These are phyloP conservation scores for Lanmaoa rubissima DNA, from an alignment of 768 basidiomycete genomes.

Conservation along the genomic window DNA sequence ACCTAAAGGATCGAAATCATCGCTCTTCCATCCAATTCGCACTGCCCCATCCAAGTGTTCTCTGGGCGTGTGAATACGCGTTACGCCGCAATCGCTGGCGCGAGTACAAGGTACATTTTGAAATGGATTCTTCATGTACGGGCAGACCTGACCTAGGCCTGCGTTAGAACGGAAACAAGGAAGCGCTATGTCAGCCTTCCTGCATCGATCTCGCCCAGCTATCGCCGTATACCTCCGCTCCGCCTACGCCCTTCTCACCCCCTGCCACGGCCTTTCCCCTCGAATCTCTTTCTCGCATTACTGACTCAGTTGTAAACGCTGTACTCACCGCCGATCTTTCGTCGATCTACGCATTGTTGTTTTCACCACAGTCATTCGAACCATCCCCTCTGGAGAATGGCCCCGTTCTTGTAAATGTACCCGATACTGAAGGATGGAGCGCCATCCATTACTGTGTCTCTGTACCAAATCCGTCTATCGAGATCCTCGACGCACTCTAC, in stretches of 20 bases:
- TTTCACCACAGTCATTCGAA: conserved; percentile 44
- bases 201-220: conserved; percentile 20
- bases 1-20: conserved; percentile 68
- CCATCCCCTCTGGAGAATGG: conserved; percentile 38
- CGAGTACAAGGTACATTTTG: conserved; percentile 50
- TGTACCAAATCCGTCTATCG: conserved; percentile 51
- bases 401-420: conserved; percentile 63
- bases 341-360: conserved; percentile 54
- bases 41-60: conserved; percentile 54
- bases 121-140: not conserved
- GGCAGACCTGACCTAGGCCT: not conserved
- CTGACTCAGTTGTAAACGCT: conserved; percentile 53
- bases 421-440: conserved; percentile 69
- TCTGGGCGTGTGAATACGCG: conserved; percentile 69
- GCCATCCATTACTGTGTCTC: conserved; percentile 69
- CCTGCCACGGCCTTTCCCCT: conserved; percentile 35
- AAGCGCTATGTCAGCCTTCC: conserved; percentile 26
- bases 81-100: conserved; percentile 60
- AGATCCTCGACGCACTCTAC: conserved; percentile 68
- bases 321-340: conserved; percentile 49
- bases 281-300: conserved; percentile 42
- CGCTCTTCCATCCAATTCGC: conserved; percentile 73
- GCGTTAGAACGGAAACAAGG: conserved; percentile 33
- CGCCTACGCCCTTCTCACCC: conserved; percentile 29
- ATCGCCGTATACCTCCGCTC: conserved; percentile 26